Evolutionary conservation across 148 eudicot species (phyloP), one percentile per base, ranked within the genome.

Genomic region (Silene latifolia): DNA sequence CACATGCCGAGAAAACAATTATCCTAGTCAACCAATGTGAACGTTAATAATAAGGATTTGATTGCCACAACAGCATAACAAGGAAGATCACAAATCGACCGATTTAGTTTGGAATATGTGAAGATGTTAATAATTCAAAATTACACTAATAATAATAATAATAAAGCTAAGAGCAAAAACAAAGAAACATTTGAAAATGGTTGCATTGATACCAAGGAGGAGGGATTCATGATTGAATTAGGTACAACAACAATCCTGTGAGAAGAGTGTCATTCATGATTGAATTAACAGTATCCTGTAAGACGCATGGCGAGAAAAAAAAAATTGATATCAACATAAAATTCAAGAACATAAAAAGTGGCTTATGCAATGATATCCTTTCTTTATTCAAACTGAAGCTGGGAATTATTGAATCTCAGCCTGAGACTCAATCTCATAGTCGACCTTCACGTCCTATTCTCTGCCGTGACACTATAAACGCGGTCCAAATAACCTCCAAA

Each of bases 241-340:
- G 98, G 98, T 35, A 35, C 5, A 76, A 94, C 92, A 80, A 94
- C 97, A 81, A 94, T 92, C 80, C 98, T 90, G 84, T 94, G 98
- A 70, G 98, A 94, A 94, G 93, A 82, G 87, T 91, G 81, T 94
- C 98, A 11, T 81, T 84, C 69, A 94, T 90, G 65, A 94, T 27
- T 27, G 98, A 68, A 29, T 90, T 72, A 59, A 94, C 98, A 24
- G 92, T 94, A 46, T 68, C 57, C 72, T 68, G n/a, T 5, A 35
- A 35, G 39, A 35, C 6, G 72, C 56, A 20, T 42, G 42, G n/a
- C 21, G 72, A 0, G 18, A 21, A 46, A 47, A 68, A 20, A n/a
- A 68, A 47, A 46, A n/a, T 24, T 15, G n/a, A n/a, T n/a, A n/a
- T n/a, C n/a, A n/a, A 20, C 53, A 67, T 20, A 9, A 62, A 27